phyloP scores from a whole-genome alignment of 208 protist species.

The Plasmodiophora brassicae region DNA sequence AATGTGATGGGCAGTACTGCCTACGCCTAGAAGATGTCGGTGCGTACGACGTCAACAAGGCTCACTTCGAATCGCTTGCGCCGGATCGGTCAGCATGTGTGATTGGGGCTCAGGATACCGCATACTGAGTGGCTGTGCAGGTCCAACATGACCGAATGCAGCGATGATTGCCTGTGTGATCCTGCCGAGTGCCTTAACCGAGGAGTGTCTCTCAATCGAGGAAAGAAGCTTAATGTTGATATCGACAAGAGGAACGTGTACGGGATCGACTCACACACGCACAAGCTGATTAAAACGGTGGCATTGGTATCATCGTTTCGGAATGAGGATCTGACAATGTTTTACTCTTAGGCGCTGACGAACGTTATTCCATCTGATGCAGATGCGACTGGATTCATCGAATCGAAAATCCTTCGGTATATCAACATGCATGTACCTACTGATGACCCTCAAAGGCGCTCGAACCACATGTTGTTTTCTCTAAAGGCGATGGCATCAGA shows the following conservation, averaged over 20 bases:
- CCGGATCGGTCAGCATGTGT: constrained; percentile 6
- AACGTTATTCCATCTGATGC: not conserved
- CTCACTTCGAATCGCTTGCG: not conserved
- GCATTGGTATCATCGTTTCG: not conserved
- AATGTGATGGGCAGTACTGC: not conserved
- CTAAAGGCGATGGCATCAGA: not conserved
- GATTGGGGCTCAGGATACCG: too few relatives aligned
- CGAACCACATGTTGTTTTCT: not conserved
- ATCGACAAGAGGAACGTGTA: constrained; percentile 14
- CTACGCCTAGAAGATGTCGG: not conserved
- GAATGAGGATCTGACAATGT: not conserved
- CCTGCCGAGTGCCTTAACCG: not conserved
- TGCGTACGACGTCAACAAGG: constrained; percentile 9
- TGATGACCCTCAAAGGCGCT: not conserved
- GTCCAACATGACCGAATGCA: not conserved
- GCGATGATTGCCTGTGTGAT: not conserved
- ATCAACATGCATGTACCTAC: constrained; percentile 21
- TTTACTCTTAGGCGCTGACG: not conserved
- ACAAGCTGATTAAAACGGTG: not conserved
- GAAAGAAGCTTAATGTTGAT: not conserved
- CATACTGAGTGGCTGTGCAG: too few relatives aligned
- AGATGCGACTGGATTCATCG: not conserved
- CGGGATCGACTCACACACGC: not conserved
- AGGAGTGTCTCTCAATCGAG: not conserved
- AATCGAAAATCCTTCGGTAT: not conserved